These are phyloP conservation scores for Suillus americanus DNA, from an alignment of 768 basidiomycete genomes.

Conservation along the genomic window DNA sequence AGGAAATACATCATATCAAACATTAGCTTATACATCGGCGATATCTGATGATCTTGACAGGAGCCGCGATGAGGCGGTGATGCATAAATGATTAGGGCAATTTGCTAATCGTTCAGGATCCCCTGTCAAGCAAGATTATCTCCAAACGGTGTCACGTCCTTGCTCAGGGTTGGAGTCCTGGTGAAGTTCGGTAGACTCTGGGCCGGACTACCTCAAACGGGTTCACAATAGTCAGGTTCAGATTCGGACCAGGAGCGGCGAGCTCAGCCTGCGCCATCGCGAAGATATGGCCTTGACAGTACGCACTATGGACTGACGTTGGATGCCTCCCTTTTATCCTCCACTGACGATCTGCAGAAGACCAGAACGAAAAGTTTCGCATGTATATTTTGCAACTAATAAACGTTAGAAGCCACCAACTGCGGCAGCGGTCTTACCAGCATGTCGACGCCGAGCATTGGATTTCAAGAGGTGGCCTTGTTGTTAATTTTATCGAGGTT, in stretches of 20 bases:
- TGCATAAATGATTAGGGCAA: not conserved
- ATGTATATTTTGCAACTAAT: not conserved
- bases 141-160: not conserved
- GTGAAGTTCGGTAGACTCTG: not conserved
- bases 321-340: not conserved
- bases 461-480: not conserved
- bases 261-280: not conserved
- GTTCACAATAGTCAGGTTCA: not conserved
- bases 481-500: not conserved
- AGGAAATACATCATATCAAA: not conserved
- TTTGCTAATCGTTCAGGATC: not conserved
- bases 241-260: not conserved
- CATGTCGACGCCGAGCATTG: not conserved
- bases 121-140: not conserved
- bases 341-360: not conserved
- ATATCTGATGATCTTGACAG: not conserved
- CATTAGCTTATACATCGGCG: not conserved
- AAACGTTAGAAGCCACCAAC: not conserved
- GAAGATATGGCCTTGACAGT: not conserved
- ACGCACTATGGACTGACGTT: not conserved
- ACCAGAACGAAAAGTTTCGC: not conserved
- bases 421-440: not conserved
- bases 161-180: not conserved
- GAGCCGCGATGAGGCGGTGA: not conserved
- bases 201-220: not conserved